phyloP scores from a whole-genome alignment of 2,329 filamentous ascomycete species.

The Epichloe festucae region DNA sequence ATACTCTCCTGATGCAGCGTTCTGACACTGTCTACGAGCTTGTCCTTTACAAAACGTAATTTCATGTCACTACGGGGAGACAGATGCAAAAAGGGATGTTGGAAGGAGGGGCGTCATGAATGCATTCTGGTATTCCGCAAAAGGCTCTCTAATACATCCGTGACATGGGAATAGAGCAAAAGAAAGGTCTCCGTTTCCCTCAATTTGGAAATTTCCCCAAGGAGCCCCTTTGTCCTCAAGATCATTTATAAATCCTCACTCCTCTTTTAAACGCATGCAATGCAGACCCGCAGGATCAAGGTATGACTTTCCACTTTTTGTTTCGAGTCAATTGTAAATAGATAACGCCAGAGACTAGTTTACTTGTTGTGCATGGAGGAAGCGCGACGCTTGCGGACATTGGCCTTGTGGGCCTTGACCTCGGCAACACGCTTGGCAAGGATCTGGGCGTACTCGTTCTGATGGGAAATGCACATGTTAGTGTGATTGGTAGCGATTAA shows the following conservation, averaged over 20 bases:
- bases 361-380: conserved; percentile 94
- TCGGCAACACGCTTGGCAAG: conserved; percentile 95
- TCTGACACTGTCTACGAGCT: too few relatives aligned
- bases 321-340: conserved; percentile 12
- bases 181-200: neutral
- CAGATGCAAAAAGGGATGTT: neutral
- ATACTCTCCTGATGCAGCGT: too few relatives aligned
- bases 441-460: conserved; percentile 96
- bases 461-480: conserved; percentile 9
- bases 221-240: conserved; percentile 13
- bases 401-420: conserved; percentile 86
- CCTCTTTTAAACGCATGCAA: conserved; percentile 24
- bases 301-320: conserved; percentile 21
- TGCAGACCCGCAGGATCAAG: conserved; percentile 21
- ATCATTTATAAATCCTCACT: conserved; percentile 19
- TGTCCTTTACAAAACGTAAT: neutral
- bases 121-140: conserved; percentile 21
- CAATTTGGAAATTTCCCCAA: neutral
- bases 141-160: conserved; percentile 26
- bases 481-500: conserved; percentile 21
- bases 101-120: conserved; percentile 12
- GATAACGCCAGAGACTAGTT: conserved; percentile 24
- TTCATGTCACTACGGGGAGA: neutral
- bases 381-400: conserved; percentile 92
- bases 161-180: conserved; percentile 10